Evolutionary conservation across 1,284 basidiomycete species (phyloP), one percentile per base, ranked within the genome.

Genomic region (Boletus subluridellus): DNA sequence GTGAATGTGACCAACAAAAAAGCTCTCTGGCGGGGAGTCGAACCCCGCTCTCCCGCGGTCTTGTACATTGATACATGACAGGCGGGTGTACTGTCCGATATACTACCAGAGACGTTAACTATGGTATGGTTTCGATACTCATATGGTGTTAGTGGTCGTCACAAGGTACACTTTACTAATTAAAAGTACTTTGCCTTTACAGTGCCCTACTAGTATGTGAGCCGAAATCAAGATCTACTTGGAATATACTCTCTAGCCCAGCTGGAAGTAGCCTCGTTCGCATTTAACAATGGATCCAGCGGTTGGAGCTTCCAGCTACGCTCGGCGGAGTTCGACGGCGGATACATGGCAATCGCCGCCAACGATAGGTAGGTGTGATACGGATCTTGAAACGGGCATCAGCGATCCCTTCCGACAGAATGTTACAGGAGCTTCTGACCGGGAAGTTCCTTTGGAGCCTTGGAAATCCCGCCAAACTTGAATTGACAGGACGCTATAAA

Each of bases 341-440:
- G 80, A 62, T 85, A 84, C 63, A 94, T 78, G 2, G 90, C 80
- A 37, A 95, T 68, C 0, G 90, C 87, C 0, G 94, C 94, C 26
- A 96, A 76, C 2, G 92, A 87, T 32, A 97, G 80, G 71, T 96
- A 97, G 0, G 93, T 94, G 67, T 97, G 94, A 72, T 87, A 95
- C 9, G 91, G 94, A 78, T 96, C 92, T 86, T 65, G 30, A 50
- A 49, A 57, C 53, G 28, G 17, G 44, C 37, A 48, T 61, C 48
- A 67, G 58, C 30, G 8, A 48, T n/a, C 4, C 5, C 32, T 37
- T 30, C 24, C n/a, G 50, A 38, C 57, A 49, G 28, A 54, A 45
- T 17, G 15, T 44, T 24, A 52, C 15, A 8, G 28, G 44, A 38
- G 46, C 34, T 52, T 65, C 78, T 63, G 59, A 92, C 91, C 91